Evolutionary conservation across 768 basidiomycete species (phyloP).

Genomic region (Amanita muscaria): DNA sequence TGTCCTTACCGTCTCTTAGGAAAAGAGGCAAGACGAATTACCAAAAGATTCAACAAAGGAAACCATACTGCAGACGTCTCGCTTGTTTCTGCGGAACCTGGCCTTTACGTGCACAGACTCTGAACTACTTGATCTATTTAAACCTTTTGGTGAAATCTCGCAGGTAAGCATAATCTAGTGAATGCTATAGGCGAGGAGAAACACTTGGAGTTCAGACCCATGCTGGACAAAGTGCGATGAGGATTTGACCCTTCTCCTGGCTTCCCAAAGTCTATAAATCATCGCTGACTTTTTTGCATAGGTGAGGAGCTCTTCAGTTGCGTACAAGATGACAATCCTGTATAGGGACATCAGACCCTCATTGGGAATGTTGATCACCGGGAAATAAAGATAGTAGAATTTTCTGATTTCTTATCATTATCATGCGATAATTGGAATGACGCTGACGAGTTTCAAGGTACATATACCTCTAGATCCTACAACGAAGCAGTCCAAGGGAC

Average conservation of each 20-base stretch:
- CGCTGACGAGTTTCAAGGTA: slow-evolving; percentile 25
- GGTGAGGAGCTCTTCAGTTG: slow-evolving; percentile 27
- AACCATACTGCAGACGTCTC: slow-evolving; percentile 63
- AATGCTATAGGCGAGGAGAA: slow-evolving; percentile 36
- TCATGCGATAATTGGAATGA: neutral
- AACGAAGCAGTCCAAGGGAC: slow-evolving; percentile 40
- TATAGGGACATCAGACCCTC: slow-evolving; percentile 67
- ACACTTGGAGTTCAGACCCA: slow-evolving; percentile 55
- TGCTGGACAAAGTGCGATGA: too few relatives aligned
- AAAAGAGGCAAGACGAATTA: slow-evolving; percentile 8
- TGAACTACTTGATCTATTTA: slow-evolving; percentile 61
- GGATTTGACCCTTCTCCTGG: slow-evolving; percentile 35
- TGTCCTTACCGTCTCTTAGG: too few relatives aligned
- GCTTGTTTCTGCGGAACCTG: slow-evolving; percentile 94
- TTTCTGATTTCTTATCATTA: slow-evolving; percentile 23
- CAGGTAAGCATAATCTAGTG: too few relatives aligned
- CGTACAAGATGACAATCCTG: slow-evolving; percentile 32
- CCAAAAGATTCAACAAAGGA: slow-evolving; percentile 31
- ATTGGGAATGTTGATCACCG: slow-evolving; percentile 47
- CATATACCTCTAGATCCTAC: slow-evolving; percentile 38
- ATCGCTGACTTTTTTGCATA: slow-evolving; percentile 17
- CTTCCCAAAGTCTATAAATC: slow-evolving; percentile 2
- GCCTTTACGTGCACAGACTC: slow-evolving; percentile 72
- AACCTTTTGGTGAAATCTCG: slow-evolving; percentile 58
- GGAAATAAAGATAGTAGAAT: slow-evolving; percentile 44